Evolutionary conservation across 306 rosid species (phyloP), one percentile per base, ranked within the genome.

Genomic region (Quercus mongolica): DNA sequence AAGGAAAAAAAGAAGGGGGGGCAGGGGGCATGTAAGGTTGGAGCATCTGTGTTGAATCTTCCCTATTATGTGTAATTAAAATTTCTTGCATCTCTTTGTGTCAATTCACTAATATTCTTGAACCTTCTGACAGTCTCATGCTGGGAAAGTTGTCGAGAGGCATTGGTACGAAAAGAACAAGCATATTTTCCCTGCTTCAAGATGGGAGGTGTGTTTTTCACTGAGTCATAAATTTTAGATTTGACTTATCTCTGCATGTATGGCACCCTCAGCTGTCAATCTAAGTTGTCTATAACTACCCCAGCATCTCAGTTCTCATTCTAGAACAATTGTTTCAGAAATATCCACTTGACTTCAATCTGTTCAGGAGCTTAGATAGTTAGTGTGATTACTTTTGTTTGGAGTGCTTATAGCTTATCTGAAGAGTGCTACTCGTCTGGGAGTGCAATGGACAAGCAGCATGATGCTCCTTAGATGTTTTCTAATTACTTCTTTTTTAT

Each of bases 141-240:
- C 99, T 61, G 99, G 99, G 73, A 95, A 95, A 77, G 99, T 95
- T 76, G 99, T 92, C 17, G 97, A 92, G 89, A 90, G 98, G 89
- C 99, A 95, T 76, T 95, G 99, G 99, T 95, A 92, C 73, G 99
- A 95, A 85, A 95, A 92, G 92, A 95, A 95, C 89, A 95, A 95
- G 88, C 98, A 91, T 82, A 95, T 95, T 65, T 95, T 92, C 81
- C 99, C 98, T 55, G 98, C 99, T 80, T 95, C 99, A 74, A 95
- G 98, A 92, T 95, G 98, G 99, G 99, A 95, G 98, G 99, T 91
- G 58, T 21, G 49, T 71, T 64, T 64, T 64, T 84, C 83, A 76
- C 75, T 79, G 13, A 56, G 23, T 38, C 6, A 28, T 46, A 28
- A 11, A 31, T 31, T 65, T 65, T 62, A 62, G 69, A 57, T 62